These are phyloP conservation scores for Aspergillus funiculosus DNA, from an alignment of 495 filamentous ascomycete genomes.

Conservation along the genomic window DNA sequence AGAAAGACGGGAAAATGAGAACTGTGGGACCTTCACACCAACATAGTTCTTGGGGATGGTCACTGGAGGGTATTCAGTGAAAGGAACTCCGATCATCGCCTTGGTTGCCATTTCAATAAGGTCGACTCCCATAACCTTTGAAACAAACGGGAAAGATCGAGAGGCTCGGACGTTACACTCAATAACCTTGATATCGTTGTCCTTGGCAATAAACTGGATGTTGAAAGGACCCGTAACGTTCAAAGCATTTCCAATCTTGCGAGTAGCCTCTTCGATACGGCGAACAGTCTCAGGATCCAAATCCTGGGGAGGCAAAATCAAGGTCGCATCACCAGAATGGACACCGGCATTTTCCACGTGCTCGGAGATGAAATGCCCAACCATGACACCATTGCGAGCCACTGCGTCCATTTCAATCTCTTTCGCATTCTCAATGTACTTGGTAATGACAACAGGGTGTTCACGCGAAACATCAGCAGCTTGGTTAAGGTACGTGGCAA, in stretches of 20 bases:
- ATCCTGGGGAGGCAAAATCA: conserved; percentile 96
- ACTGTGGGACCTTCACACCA: conserved; percentile 96
- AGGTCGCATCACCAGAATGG: conserved; percentile 94
- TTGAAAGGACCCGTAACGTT: conserved; percentile 97
- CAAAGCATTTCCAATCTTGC: conserved; percentile 89
- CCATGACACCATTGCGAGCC: conserved; percentile 76
- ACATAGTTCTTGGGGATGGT: conserved; percentile 76
- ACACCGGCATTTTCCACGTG: conserved; percentile 97
- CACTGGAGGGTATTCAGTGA: conserved; percentile 73
- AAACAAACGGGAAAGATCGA: conserved; percentile 95
- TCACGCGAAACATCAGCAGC: conserved; percentile 90
- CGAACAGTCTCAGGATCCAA: conserved; percentile 81
- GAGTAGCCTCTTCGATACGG: conserved; percentile 88
- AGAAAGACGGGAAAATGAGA: conserved; percentile 94
- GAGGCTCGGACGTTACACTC: conserved; percentile 98
- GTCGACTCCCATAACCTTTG: conserved; percentile 97
- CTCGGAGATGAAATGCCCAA: conserved; percentile 92
- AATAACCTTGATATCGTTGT: conserved; percentile 99
- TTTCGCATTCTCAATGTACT: conserved; percentile 96
- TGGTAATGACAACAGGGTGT: conserved; percentile 97
- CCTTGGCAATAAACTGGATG: conserved; percentile 99
- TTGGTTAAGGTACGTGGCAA: conserved; percentile 85
- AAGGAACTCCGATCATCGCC: conserved; percentile 82
- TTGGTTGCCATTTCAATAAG: conserved; percentile 98
- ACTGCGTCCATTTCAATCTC: conserved; percentile 98